Evolutionary conservation across 495 filamentous ascomycete genomes (phyloP).

Genomic region (Podospora fimiseda): DNA sequence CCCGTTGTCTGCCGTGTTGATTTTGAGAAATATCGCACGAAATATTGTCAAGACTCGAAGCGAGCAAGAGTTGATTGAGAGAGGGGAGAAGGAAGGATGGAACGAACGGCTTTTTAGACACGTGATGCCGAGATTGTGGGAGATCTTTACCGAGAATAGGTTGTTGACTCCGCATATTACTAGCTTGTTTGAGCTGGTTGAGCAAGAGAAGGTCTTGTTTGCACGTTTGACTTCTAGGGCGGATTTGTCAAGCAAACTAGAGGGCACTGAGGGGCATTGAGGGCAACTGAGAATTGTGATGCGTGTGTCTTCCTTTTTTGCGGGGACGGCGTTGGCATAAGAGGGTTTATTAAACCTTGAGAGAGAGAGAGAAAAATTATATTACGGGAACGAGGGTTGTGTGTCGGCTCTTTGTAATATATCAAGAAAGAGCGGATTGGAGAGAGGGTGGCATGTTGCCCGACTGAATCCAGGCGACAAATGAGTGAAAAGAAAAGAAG

Average conservation of each 20-base stretch:
- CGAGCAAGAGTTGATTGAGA: conserved; percentile 43
- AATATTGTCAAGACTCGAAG: conserved; percentile 58
- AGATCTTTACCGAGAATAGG: conserved; percentile 50
- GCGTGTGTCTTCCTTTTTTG: too few relatives aligned
- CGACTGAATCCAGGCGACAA: too few relatives aligned
- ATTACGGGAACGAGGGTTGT: too few relatives aligned
- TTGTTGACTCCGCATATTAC: conserved; percentile 33
- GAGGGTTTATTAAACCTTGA: neutral
- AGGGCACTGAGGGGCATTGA: too few relatives aligned
- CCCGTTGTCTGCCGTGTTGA: conserved; percentile 74
- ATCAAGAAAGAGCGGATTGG: too few relatives aligned
- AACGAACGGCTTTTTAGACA: conserved; percentile 48
- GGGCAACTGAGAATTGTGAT: too few relatives aligned
- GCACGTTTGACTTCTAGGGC: too few relatives aligned
- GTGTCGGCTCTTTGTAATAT: too few relatives aligned
- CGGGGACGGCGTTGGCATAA: too few relatives aligned
- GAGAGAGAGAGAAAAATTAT: neutral
- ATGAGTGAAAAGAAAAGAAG: too few relatives aligned
- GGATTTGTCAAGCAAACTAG: too few relatives aligned
- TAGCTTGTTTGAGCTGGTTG: conserved; percentile 25
- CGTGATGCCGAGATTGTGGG: conserved; percentile 41
- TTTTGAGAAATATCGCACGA: conserved; percentile 82
- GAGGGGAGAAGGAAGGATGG: conserved; percentile 23
- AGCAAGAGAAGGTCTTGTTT: neutral
- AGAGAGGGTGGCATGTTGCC: too few relatives aligned